A percentile compares a stretch with the other conserved stretches of the same genome.
Conservation (phyloP, 805 yeast species). For the Sugiyamaella boreocaroliniensis region DNA sequence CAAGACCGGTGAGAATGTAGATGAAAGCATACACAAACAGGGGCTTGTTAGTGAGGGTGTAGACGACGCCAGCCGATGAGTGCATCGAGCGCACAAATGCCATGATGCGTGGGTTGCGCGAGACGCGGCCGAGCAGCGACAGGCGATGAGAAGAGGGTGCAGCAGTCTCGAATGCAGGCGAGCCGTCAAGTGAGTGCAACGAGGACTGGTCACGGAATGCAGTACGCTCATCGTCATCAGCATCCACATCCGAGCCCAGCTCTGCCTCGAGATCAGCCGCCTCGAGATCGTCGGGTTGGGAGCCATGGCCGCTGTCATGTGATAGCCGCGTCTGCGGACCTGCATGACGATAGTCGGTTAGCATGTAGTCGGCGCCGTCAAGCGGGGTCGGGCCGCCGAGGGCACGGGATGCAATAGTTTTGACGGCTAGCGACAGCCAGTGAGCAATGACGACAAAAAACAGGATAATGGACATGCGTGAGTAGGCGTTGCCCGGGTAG, state of each 20-base stretch:
- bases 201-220: background rate
- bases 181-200: conserved; percentile 4
- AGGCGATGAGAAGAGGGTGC: background rate
- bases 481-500: conserved; percentile 73
- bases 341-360: conserved; percentile 13
- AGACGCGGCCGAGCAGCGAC: conserved; percentile 4
- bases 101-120: conserved; percentile 17
- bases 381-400: conserved; percentile 22
- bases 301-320: conserved; percentile 22
- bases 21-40: conserved; percentile 53
- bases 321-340: conserved; percentile 16
- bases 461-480: conserved; percentile 56
- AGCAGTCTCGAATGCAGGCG: background rate
- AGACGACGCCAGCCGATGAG: conserved; percentile 34
- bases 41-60: conserved; percentile 54
- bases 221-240: conserved; percentile 6
- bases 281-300: conserved; percentile 3
- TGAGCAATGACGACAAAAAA: conserved; percentile 49
- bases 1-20: conserved; percentile 51
- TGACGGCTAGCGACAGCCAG: conserved; percentile 46
- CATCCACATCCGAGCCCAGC: conserved; percentile 2
- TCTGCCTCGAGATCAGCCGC: conserved; percentile 2
- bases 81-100: conserved; percentile 24
- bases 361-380: conserved; percentile 28
- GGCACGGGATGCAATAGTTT: conserved; percentile 42